Evolutionary conservation across 768 basidiomycete genomes (phyloP).

Genomic region (Phallus indusiatus): DNA sequence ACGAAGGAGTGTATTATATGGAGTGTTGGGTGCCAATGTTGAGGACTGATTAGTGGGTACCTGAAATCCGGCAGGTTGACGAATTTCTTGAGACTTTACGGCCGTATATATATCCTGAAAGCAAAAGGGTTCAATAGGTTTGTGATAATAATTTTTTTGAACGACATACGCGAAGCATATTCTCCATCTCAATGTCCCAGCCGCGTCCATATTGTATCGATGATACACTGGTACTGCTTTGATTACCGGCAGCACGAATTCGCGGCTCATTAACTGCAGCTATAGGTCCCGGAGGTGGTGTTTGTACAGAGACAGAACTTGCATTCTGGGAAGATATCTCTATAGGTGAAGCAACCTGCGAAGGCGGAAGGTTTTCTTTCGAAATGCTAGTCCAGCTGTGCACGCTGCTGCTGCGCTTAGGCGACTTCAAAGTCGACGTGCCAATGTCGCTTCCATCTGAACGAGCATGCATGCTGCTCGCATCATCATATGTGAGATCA

Average conservation of each 20-base stretch:
- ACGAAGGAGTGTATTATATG: slow-evolving; percentile 38
- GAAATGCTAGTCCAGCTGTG: slow-evolving; percentile 79
- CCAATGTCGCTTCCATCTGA: slow-evolving; percentile 49
- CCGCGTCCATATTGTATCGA: slow-evolving; percentile 46
- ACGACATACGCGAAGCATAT: slow-evolving; percentile 62
- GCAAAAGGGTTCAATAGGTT: background rate
- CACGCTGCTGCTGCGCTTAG: slow-evolving; percentile 75
- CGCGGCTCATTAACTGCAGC: slow-evolving; percentile 21
- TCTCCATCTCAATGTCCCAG: slow-evolving; percentile 87
- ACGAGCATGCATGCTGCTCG: slow-evolving; percentile 45
- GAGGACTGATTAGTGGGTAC: slow-evolving; percentile 32
- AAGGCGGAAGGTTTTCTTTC: slow-evolving; percentile 41
- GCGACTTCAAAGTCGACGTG: slow-evolving; percentile 26
- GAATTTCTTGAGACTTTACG: slow-evolving; percentile 83
- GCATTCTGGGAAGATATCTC: slow-evolving; percentile 38
- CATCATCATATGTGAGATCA: slow-evolving; percentile 60
- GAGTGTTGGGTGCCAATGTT: slow-evolving; percentile 40
- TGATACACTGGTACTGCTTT: slow-evolving; percentile 19
- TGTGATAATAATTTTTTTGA: background rate
- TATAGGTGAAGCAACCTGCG: slow-evolving; percentile 20
- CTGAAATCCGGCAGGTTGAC: slow-evolving; percentile 61
- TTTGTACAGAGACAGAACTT: slow-evolving; percentile 57
- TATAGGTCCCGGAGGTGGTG: slow-evolving; percentile 28
- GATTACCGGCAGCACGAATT: slow-evolving; percentile 14
- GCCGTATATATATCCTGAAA: slow-evolving; percentile 87